phyloP scores from a whole-genome alignment of 1,284 basidiomycete genomes.

The Austropuccinia psidii region DNA sequence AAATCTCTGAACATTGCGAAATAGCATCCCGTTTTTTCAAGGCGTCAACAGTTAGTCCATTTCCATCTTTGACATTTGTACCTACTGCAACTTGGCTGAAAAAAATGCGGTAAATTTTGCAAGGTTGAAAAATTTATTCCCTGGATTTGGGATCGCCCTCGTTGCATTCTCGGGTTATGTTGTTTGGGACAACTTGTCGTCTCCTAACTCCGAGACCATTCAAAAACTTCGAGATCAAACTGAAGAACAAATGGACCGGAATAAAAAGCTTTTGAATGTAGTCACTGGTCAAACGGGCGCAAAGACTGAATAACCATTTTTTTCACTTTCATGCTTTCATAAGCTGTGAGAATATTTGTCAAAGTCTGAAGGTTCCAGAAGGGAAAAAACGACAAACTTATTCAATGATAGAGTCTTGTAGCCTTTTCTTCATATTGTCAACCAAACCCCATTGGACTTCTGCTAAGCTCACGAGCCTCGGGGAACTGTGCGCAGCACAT shows the following conservation, averaged over 20 bases:
- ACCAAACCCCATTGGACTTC: no score
- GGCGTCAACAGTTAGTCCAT: slow-evolving; percentile 18
- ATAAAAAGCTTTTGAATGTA: not conserved
- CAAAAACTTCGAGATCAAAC: slow-evolving; percentile 21
- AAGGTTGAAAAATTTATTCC: slow-evolving; percentile 56
- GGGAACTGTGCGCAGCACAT: no score
- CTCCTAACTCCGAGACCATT: slow-evolving; percentile 25
- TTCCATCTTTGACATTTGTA: not conserved
- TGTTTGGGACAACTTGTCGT: slow-evolving; percentile 39
- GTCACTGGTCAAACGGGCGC: no score
- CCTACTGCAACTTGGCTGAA: not conserved
- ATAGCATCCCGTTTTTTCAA: slow-evolving; percentile 35
- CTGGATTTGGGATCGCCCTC: slow-evolving; percentile 82
- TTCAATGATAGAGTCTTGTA: no score
- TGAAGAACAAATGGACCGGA: not conserved
- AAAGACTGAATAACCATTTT: no score
- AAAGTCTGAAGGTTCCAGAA: no score
- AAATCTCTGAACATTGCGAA: not conserved
- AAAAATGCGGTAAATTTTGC: not conserved
- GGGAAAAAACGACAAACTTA: no score
- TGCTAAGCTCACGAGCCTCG: no score
- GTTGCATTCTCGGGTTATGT: slow-evolving; percentile 86
- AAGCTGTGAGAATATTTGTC: no score
- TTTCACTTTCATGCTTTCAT: no score
- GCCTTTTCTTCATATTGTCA: no score